Evolutionary conservation across 202 grass and related monocot genomes (phyloP).

Genomic region (Elaeis oleifera): DNA sequence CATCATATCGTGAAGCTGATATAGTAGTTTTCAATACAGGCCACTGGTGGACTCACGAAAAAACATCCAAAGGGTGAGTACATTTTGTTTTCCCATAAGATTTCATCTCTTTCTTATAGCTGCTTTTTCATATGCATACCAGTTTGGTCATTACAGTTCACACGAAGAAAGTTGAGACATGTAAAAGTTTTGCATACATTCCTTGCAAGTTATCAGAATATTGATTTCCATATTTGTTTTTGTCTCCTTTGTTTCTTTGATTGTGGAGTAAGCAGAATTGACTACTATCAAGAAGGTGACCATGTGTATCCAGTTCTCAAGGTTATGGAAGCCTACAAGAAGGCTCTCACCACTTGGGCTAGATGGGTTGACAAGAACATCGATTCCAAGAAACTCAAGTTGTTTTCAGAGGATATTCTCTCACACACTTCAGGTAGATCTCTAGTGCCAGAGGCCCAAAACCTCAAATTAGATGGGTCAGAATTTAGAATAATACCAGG

Average conservation of each 20-base stretch:
- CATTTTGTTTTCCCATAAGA: not conserved
- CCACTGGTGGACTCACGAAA: constrained; percentile 91
- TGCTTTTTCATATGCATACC: not conserved
- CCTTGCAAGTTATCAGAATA: not conserved
- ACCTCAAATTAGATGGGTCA: too few species aligned
- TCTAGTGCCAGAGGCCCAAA: not conserved
- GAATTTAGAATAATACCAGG: too few species aligned
- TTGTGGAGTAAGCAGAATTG: constrained; percentile 30
- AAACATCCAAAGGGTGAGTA: constrained; percentile 69
- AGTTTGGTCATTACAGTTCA: too few species aligned
- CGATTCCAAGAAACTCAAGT: constrained; percentile 60
- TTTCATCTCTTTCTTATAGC: not conserved
- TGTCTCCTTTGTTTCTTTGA: constrained; percentile 10
- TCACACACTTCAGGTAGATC: constrained; percentile 66
- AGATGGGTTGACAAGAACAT: constrained; percentile 80
- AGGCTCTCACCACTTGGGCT: constrained; percentile 67
- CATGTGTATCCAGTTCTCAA: constrained; percentile 58
- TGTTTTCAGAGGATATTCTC: constrained; percentile 81
- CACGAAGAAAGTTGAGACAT: too few species aligned
- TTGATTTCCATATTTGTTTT: not conserved
- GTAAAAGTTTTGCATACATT: too few species aligned
- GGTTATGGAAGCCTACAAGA: constrained; percentile 65
- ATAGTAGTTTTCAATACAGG: constrained; percentile 85
- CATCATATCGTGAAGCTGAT: constrained; percentile 49
- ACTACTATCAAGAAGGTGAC: constrained; percentile 85